Base-by-base conservation (phyloP, 441 rosid genomes). In the Mallotus repandus region DNA sequence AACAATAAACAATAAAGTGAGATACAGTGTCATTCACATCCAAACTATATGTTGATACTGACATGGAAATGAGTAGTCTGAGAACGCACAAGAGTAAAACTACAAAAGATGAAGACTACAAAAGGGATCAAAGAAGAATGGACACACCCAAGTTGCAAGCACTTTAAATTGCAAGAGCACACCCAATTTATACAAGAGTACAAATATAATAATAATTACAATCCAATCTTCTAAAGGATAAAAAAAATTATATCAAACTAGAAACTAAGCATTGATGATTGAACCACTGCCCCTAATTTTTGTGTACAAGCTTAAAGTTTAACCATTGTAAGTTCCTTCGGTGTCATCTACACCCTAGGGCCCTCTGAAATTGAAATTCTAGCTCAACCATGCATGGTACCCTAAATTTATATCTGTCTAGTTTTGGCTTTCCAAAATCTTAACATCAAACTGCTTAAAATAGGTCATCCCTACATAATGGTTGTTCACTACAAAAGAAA, bases 1-100 rank as follows among this genome's bases (percentile, higher is more conserved):
- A n/a, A 21, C 48, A 79, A 76, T 58, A 76, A 59, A 22, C 32
- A 66, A 75, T 68, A 14, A 79, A 52, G 63, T 14, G 14, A 45
- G 71, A 64, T 62, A 43, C 63, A 13, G 15, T 9, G 15, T 61
- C 25, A 35, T 5, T 41, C 10, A 25, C 15, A 70, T 8, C 50
- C 38, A 19, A 10, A 67, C 35, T 54, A 57, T 58, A 69, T 60
- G 25, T 72, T 62, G 32, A 70, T 66, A 63, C 50, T 41, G 7
- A 32, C 56, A 60, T 19, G 62, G 64, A 71, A 77, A 58, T 70
- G 63, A 69, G 58, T 52, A 70, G 64, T 64, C 32, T 45, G 21
- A 14, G 41, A n/a, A 19, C 25, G 22, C 6, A 48, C 7, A 66
- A 14, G 57, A 22, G 49, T 11, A 65, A 19, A 21, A 9, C 8